Evolutionary conservation across 139 green algal genomes (phyloP), one percentile per base, ranked within the genome.

Genomic region (Diplosphaera chodatii): DNA sequence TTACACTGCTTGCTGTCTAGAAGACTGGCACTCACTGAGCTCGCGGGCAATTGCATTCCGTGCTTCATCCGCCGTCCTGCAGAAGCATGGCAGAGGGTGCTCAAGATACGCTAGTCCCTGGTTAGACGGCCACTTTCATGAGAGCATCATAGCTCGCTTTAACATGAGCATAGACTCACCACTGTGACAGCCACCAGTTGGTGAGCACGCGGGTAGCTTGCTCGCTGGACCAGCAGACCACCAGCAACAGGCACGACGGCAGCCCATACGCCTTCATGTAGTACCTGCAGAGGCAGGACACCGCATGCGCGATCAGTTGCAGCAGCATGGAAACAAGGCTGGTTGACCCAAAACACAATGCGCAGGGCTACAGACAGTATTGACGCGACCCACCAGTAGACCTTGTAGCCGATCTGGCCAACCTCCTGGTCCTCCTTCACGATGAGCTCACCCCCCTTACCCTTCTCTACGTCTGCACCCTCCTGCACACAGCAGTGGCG

Each of bases 141-240:
- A 48, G n/a, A n/a, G n/a, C n/a, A n/a, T n/a, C n/a, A n/a, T n/a
- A n/a, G n/a, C n/a, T n/a, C n/a, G n/a, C n/a, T n/a, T n/a, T n/a
- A n/a, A n/a, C n/a, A n/a, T n/a, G n/a, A n/a, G n/a, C n/a, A n/a
- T n/a, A n/a, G n/a, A n/a, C 48, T 59, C 48, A 59, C 81, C 81
- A 86, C 63, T 32, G 68, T 25, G 67, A 76, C 21, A 86, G 72
- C 63, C 69, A 86, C 81, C 81, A 86, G 72, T 80, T 86, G 64
- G 81, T 86, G 31, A 86, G 71, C 27, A 86, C 71, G 40, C 77
- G 73, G 25, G 68, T n/a, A 31, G 74, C 66, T 70, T 85, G 78
- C 68, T 86, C 80, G 30, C 65, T 72, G 63, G 77, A 78, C 80
- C 80, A 86, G 28, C 82, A 68, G 30, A 74, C 25, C 40, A 81